Evolutionary conservation across 805 yeast genomes (phyloP).

Genomic region (Isabelozyma rhagii): DNA sequence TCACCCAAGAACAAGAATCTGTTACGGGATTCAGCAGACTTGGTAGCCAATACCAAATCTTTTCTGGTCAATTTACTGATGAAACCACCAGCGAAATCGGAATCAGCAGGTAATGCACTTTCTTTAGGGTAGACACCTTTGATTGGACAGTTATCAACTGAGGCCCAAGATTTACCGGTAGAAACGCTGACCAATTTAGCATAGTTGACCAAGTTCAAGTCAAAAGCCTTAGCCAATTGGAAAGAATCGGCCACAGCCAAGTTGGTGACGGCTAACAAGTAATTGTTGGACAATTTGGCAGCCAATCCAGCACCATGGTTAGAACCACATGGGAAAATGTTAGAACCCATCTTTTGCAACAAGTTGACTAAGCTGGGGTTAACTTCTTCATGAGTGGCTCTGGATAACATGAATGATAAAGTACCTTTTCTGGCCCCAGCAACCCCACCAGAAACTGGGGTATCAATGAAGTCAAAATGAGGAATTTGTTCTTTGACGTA

Average conservation of each 20-base stretch:
- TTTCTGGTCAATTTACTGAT: constrained; percentile 44
- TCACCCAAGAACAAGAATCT: constrained; percentile 39
- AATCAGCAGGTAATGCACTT: constrained; percentile 40
- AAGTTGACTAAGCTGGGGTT: constrained; percentile 27
- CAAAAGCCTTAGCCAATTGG: constrained; percentile 48
- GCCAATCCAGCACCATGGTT: constrained; percentile 52
- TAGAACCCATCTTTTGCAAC: constrained; percentile 44
- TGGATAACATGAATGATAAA: constrained; percentile 51
- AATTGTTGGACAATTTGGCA: constrained; percentile 53
- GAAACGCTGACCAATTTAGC: constrained; percentile 50
- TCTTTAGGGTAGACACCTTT: constrained; percentile 43
- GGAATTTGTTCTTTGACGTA: constrained; percentile 29
- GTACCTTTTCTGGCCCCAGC: constrained; percentile 53
- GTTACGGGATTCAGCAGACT: constrained; percentile 29
- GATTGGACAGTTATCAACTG: constrained; percentile 53
- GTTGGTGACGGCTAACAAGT: constrained; percentile 50
- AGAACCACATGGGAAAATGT: constrained; percentile 47
- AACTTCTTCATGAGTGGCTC: constrained; percentile 24
- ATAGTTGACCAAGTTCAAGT: constrained; percentile 44
- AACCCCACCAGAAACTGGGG: constrained; percentile 57
- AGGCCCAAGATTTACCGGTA: constrained; percentile 54
- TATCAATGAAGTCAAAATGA: constrained; percentile 45
- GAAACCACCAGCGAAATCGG: constrained; percentile 47
- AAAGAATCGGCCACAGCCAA: constrained; percentile 55
- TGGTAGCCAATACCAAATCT: constrained; percentile 42